Percentiles rank a stretch among this genome's conserved stretches.
Conservation (phyloP, 2,329 filamentous ascomycete species). For the Diaporthe citrichinensis region DNA sequence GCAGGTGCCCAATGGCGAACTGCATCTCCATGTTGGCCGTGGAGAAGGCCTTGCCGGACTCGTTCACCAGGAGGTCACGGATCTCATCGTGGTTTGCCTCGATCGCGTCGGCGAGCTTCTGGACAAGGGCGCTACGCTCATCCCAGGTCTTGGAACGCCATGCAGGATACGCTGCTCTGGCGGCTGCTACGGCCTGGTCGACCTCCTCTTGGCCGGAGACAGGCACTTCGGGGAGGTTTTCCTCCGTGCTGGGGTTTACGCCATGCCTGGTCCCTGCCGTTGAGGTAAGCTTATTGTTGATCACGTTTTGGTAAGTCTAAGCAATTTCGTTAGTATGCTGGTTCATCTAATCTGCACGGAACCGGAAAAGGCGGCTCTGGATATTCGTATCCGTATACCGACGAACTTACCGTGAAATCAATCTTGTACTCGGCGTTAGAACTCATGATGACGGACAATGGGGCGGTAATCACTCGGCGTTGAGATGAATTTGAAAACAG, state of each 20-base stretch:
- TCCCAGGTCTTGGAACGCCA: conserved; percentile 51
- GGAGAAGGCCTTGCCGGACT: conserved; percentile 42
- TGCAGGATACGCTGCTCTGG: conserved; percentile 60
- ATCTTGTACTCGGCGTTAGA: conserved; percentile 18
- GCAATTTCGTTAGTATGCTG: not conserved
- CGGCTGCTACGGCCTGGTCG: conserved; percentile 61
- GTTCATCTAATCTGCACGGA: no score
- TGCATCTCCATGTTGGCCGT: conserved; percentile 41
- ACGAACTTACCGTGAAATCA: conserved; percentile 18
- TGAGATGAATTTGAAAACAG: not conserved
- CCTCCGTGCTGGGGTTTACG: conserved; percentile 63
- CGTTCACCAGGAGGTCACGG: conserved; percentile 38
- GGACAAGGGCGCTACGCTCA: conserved; percentile 35
- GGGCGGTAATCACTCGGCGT: not conserved
- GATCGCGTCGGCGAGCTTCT: conserved; percentile 38
- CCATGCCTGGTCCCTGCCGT: conserved; percentile 60
- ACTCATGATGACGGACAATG: conserved; percentile 13
- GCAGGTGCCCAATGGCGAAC: conserved; percentile 36
- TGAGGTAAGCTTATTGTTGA: conserved; percentile 62
- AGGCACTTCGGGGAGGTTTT: conserved; percentile 63
- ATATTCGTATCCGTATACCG: not conserved
- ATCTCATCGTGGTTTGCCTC: conserved; percentile 41
- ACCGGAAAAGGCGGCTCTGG: not conserved
- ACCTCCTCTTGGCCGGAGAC: conserved; percentile 61
- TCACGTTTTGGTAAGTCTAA: conserved; percentile 60